Conservation (phyloP, 2,329 filamentous ascomycete genomes). For the Decorospora gaudefroyi region DNA sequence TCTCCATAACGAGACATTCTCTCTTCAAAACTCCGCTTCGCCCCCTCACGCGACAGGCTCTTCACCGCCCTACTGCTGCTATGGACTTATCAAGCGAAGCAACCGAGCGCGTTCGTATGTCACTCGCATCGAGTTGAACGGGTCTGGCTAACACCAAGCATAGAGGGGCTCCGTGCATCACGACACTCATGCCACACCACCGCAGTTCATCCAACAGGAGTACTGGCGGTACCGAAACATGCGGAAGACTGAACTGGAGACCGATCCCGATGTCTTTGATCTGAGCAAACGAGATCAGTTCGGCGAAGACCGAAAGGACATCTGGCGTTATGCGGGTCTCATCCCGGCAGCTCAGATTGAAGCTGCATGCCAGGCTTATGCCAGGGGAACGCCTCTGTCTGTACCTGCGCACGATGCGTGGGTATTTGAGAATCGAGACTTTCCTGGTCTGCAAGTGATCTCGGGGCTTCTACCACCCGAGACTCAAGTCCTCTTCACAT, state of each 20-base stretch:
- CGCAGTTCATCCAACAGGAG: slow-evolving; percentile 42
- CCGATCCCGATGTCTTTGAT: slow-evolving; percentile 52
- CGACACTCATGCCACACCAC: slow-evolving; percentile 46
- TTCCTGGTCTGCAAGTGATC: slow-evolving; percentile 69
- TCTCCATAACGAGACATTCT: slow-evolving; percentile 1
- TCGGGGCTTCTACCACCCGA: slow-evolving; percentile 73
- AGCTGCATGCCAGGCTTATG: slow-evolving; percentile 40
- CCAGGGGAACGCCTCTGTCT: slow-evolving; percentile 31
- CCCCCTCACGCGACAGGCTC: neutral
- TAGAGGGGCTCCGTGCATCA: slow-evolving; percentile 39
- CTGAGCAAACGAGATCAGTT: slow-evolving; percentile 36
- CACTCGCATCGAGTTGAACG: slow-evolving; percentile 18
- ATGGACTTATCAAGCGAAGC: slow-evolving; percentile 36
- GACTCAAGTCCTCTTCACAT: slow-evolving; percentile 72
- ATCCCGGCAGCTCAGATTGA: slow-evolving; percentile 38
- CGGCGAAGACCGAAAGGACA: slow-evolving; percentile 43
- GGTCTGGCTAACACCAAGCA: slow-evolving; percentile 26
- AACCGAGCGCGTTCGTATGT: slow-evolving; percentile 43
- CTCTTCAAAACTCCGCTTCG: neutral
- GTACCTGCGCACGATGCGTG: slow-evolving; percentile 30
- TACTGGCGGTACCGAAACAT: slow-evolving; percentile 63
- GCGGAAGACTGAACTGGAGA: slow-evolving; percentile 57
- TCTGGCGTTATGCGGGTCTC: slow-evolving; percentile 35
- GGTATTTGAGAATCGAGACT: slow-evolving; percentile 46
- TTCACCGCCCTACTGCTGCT: neutral